phyloP scores from a whole-genome alignment of 805 yeast genomes.

The Saccharomycopsis capsularis region DNA sequence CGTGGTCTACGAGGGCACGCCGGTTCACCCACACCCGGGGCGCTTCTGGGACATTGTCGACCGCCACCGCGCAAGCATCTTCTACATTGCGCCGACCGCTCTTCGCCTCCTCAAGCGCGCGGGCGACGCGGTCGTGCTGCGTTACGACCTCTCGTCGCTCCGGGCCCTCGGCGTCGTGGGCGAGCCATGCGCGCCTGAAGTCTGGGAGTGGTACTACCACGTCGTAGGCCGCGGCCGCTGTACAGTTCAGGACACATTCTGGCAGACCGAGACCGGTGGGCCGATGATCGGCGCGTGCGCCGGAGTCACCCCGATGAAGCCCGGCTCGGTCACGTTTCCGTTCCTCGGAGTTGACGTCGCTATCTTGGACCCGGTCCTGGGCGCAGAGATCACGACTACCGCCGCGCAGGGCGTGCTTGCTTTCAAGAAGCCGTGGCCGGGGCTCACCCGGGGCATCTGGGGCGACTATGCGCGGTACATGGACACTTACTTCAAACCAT shows the following conservation, averaged over 20 bases:
- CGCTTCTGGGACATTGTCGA: conserved; percentile 77
- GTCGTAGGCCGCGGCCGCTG: conserved; percentile 63
- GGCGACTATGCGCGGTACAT: conserved; percentile 63
- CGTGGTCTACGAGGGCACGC: conserved; percentile 80
- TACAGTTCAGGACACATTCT: conserved; percentile 75
- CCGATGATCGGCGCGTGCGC: conserved; percentile 75
- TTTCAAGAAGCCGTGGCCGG: conserved; percentile 71
- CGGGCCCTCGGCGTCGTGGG: conserved; percentile 78
- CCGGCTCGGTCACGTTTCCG: conserved; percentile 81
- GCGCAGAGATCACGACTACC: conserved; percentile 58
- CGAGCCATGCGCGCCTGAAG: conserved; percentile 80
- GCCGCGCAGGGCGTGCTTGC: conserved; percentile 80
- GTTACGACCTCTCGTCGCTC: conserved; percentile 54
- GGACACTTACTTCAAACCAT: conserved; percentile 79
- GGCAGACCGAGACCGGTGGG: conserved; percentile 87
- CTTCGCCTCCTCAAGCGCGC: conserved; percentile 68
- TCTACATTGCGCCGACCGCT: conserved; percentile 83
- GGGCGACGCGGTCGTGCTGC: conserved; percentile 55
- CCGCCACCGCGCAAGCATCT: conserved; percentile 64
- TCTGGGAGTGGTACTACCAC: conserved; percentile 82
- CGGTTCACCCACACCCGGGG: conserved; percentile 74
- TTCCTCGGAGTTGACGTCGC: conserved; percentile 74
- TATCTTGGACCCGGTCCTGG: conserved; percentile 68
- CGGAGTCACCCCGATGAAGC: conserved; percentile 71
- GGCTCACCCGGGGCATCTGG: conserved; percentile 79